phyloP scores from a whole-genome alignment of 1,284 basidiomycete genomes.

The Leccinum ponderosum region DNA sequence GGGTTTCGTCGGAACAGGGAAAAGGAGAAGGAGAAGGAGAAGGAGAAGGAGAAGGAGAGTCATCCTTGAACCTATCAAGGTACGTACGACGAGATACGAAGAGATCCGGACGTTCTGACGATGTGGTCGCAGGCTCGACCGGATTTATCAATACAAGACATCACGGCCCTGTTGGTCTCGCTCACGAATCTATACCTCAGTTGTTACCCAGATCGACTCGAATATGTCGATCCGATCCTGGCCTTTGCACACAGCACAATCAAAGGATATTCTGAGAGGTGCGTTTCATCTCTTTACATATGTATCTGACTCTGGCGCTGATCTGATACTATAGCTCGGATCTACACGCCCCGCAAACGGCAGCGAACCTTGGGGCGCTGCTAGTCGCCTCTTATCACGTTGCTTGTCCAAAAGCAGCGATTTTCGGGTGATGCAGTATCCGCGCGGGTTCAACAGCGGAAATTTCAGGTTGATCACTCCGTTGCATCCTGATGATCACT shows the following conservation, averaged over 20 bases:
- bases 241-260: conserved; percentile 86
- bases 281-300: conserved; percentile 17
- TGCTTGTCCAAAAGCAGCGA: conserved; percentile 85
- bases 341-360: conserved; percentile 84
- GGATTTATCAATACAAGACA: conserved; percentile 92
- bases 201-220: conserved; percentile 92
- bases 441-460: too few species aligned
- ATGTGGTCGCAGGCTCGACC: conserved; percentile 73
- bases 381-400: conserved; percentile 89
- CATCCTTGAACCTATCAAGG: conserved; percentile 90
- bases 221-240: conserved; percentile 94
- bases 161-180: conserved; percentile 92
- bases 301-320: neutral
- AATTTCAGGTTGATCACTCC: too few species aligned
- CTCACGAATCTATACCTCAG: conserved; percentile 90
- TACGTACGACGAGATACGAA: conserved; percentile 30
- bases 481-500: too few species aligned
- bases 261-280: conserved; percentile 81
- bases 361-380: conserved; percentile 84
- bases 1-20: conserved; percentile 36
- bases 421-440: too few species aligned
- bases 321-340: conserved; percentile 61
- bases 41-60: conserved; percentile 77
- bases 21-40: conserved; percentile 21
- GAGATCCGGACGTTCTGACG: neutral